A percentile compares a stretch with the other conserved stretches of the same genome.
Conservation (phyloP, 2,329 filamentous ascomycete genomes). For the Aureobasidium namibiae region DNA sequence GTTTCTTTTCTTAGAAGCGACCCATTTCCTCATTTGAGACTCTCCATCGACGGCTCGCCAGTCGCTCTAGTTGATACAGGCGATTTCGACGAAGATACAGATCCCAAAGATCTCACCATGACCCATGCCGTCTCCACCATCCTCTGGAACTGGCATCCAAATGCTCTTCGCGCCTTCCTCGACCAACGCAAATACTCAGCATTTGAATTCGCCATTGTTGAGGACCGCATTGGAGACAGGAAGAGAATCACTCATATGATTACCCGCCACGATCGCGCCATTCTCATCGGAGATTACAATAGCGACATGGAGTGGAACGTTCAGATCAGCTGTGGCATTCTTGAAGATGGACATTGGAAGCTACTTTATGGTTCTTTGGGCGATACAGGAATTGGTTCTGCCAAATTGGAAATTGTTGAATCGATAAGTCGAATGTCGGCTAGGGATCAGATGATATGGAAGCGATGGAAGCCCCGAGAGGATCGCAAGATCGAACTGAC, state of each 20-base stretch:
- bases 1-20: not conserved
- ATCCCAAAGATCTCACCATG: not conserved
- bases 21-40: not conserved
- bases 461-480: not conserved
- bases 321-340: not conserved
- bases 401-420: not conserved
- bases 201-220: not conserved
- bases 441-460: not conserved
- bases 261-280: not conserved
- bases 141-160: not conserved
- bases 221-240: not conserved
- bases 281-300: not conserved
- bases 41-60: not conserved
- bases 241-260: not conserved
- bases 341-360: not conserved
- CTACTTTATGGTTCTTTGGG: not conserved
- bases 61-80: not conserved
- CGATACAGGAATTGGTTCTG: not conserved
- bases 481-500: not conserved
- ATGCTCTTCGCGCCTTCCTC: not conserved
- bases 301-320: not conserved
- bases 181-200: not conserved
- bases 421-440: not conserved
- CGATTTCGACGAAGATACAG: not conserved
- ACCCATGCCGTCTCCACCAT: not conserved